Base-by-base conservation (phyloP, 148 eudicot species). In the Hydrangea macrophylla region DNA sequence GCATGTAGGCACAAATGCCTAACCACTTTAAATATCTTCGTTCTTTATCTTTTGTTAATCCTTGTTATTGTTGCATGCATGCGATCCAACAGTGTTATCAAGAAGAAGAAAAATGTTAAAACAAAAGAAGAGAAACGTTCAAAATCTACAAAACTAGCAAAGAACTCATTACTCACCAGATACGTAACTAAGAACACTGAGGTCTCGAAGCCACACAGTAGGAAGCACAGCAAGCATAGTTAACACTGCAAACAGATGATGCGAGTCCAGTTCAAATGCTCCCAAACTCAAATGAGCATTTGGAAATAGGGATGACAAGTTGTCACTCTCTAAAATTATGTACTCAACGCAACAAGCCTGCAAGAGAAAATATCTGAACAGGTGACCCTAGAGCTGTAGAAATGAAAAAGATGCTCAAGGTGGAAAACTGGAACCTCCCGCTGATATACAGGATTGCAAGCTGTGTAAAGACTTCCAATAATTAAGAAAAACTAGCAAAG, bases 301-400 rank as follows among this genome's bases (percentile, higher is more conserved):
- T 60, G 98, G 98, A 77, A 90, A 94, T 67, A 88, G 68, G 27
- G 91, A 81, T 0, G 98, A 86, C 69, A 94, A 79, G 70, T 94
- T 94, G 69, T 94, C 98, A 68, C 96, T 75, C 83, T 94, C 98
- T 83, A 94, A 60, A 68, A 94, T 94, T 72, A 94, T 82, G 71
- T 84, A 86, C 61, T 88, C 98, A 48, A 90, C 89, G 58, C 92
- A 86, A 72, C 86, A 80, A 57, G 97, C 90, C 98, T 94, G 81
- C 76, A 70, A 48, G 53, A 39, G 31, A 37, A 26, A 78, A 32
- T 54, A 58, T 1, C 5, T 35, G 32, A 11, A 55, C 5, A 1
- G 26, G 63, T 68, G 24, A 67, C 22, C 55, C 30, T 37, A 66
- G 57, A 13, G 3, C 70, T 17, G 24, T 24, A 6, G 50, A 23